Evolutionary conservation across 129 eudicot genomes (phyloP).

Genomic region (Artemisia argyi): DNA sequence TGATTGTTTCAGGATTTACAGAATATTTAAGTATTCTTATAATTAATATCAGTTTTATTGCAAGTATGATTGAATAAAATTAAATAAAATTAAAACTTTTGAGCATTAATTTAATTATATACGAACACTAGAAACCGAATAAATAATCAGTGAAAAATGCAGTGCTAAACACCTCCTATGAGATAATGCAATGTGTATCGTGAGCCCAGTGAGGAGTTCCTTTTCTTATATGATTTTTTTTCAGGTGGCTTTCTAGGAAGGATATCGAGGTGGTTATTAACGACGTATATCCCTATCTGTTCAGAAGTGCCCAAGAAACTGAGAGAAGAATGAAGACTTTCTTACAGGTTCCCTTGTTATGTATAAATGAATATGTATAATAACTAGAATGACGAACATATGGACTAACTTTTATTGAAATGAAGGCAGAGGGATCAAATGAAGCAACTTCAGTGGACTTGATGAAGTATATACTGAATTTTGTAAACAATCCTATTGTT

Average conservation of each 20-base stretch:
- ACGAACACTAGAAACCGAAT: no score
- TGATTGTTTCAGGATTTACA: no score
- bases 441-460: slow-evolving; percentile 65
- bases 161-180: no score
- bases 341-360: slow-evolving; percentile 38
- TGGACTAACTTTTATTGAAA: background rate
- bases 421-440: slow-evolving; percentile 59
- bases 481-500: slow-evolving; percentile 58
- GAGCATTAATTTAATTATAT: no score
- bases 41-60: no score
- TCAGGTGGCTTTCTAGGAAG: slow-evolving; percentile 66
- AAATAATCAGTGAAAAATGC: no score
- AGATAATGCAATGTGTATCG: no score
- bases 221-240: background rate
- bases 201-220: no score
- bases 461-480: slow-evolving; percentile 81
- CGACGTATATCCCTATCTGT: slow-evolving; percentile 71
- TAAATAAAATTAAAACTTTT: no score
- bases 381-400: no score
- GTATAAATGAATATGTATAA: background rate
- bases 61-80: no score
- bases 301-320: slow-evolving; percentile 56
- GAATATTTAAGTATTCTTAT: no score
- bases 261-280: slow-evolving; percentile 58
- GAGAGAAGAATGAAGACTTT: slow-evolving; percentile 74